Base-by-base conservation (phyloP, 2,329 filamentous ascomycete species). In the Colletotrichum eremochloae region DNA sequence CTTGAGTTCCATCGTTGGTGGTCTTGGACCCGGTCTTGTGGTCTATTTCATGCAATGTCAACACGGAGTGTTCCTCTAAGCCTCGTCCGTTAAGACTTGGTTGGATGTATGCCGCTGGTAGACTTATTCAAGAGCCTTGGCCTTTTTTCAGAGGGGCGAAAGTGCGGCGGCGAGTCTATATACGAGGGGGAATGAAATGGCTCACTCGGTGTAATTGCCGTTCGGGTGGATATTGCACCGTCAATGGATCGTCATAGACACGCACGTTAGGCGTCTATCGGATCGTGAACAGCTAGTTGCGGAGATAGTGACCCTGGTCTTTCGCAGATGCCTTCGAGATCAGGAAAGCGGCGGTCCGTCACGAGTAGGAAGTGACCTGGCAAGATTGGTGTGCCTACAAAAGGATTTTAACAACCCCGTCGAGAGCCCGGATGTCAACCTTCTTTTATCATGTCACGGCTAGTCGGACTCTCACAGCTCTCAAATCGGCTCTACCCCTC, bases 1-100 rank as follows among this genome's bases (percentile, higher is more conserved):
- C 73, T 84, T 84, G 76, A 81, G 76, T 67, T 78, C 81, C 84
- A 86, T 85, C 63, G 69, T 64, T 29, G 61, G 3, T n/a, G 56
- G 63, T 29, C 50, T 60, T 62, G 58, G n/a, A 15, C 36, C 50
- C 48, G 44, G 24, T 71, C 36, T 58, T 62, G 58, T 50, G 38
- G 52, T 40, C 36, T 58, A 2, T n/a, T 36, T n/a, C 36, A 56
- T 8, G 31, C n/a, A 6, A 15, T 63, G 63, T 67, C 36, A 63
- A 53, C 31, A 18, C 40, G 5, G 3, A 9, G 24, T 46, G 15
- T 38, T 61, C 24, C 57, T 61, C 36, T 24, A 24, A 18, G 9
- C 42, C 24, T 42, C 15, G 55, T 33, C 31, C 31, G 31, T 18
- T n/a, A n/a, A 20, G 31, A 36, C 52, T 56, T 11, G 31, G 3